Percentiles rank a stretch among this genome's conserved stretches.
phyloP scores from a whole-genome alignment of 495 filamentous ascomycete species.

The Aspergillus panamensis region DNA sequence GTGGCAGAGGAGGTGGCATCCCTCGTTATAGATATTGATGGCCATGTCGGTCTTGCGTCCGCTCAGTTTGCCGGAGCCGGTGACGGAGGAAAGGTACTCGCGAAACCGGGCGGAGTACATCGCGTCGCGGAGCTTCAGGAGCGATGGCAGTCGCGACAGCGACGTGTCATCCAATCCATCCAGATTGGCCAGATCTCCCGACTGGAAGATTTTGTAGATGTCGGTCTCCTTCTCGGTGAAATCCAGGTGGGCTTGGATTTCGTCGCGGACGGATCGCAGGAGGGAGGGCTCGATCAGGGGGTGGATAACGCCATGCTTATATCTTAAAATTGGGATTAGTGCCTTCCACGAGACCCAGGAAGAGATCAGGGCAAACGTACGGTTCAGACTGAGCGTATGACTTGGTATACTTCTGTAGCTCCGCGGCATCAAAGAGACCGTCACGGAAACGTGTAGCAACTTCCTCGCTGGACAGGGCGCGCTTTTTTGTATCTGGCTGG shows the following conservation, averaged over 20 bases:
- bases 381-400: constrained; percentile 70
- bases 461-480: constrained; percentile 49
- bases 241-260: constrained; percentile 82
- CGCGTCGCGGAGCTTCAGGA: constrained; percentile 83
- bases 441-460: constrained; percentile 60
- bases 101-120: constrained; percentile 89
- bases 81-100: constrained; percentile 79
- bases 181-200: constrained; percentile 93
- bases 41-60: constrained; percentile 98
- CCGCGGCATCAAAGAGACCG: constrained; percentile 67
- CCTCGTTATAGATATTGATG: constrained; percentile 96
- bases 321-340: constrained; percentile 39
- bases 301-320: constrained; percentile 87
- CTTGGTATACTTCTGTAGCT: constrained; percentile 63
- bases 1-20: constrained; percentile 92
- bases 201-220: constrained; percentile 99
- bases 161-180: constrained; percentile 85
- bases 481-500: constrained; percentile 46
- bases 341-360: constrained; percentile 4
- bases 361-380: constrained; percentile 36
- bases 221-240: constrained; percentile 99
- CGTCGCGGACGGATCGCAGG: constrained; percentile 79
- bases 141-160: constrained; percentile 74
- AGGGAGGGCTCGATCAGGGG: constrained; percentile 72
- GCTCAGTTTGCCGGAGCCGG: constrained; percentile 79